A percentile compares a stretch with the other conserved stretches of the same genome.
Evolutionary conservation across 192 early-diverging fungal genomes (phyloP).

Genomic region (Chytriomyces sp.): DNA sequence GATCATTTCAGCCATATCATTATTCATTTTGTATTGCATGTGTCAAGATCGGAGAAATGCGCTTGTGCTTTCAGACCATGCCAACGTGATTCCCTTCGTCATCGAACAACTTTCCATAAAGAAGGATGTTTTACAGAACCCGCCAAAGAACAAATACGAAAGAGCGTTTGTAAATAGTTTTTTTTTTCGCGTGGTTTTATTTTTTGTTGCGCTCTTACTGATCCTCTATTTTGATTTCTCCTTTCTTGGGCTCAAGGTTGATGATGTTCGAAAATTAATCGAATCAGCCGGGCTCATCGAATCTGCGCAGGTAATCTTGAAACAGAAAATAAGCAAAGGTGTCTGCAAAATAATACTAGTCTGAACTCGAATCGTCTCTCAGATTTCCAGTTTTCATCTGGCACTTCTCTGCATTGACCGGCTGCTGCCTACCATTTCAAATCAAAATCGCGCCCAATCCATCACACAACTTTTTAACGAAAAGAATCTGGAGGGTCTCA

Average conservation of each 20-base stretch:
- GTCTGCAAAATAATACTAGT: not conserved
- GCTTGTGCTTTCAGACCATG: slow-evolving; percentile 3
- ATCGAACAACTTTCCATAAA: not conserved
- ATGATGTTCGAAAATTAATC: too few species aligned
- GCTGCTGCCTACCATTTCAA: too few species aligned
- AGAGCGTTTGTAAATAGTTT: slow-evolving; percentile 10
- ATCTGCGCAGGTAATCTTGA: not conserved
- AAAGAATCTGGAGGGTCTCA: too few species aligned
- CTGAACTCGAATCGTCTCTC: too few species aligned
- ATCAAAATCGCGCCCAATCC: too few species aligned
- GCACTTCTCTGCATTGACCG: too few species aligned
- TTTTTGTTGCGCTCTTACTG: too few species aligned
- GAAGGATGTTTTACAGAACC: slow-evolving; percentile 6
- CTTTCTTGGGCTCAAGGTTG: too few species aligned
- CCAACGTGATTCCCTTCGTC: slow-evolving; percentile 18
- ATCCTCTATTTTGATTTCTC: too few species aligned
- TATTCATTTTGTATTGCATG: slow-evolving; percentile 30
- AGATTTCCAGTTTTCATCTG: slow-evolving; percentile 14
- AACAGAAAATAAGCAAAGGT: not conserved
- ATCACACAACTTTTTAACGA: too few species aligned
- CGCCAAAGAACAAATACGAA: slow-evolving; percentile 30
- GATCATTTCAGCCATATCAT: slow-evolving; percentile 30
- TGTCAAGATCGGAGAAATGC: slow-evolving; percentile 30
- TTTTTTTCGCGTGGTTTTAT: not conserved
- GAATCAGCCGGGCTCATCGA: not conserved